phyloP scores from a whole-genome alignment of 371 early-diverging fungal species.

The Actinomortierella wolfii region DNA sequence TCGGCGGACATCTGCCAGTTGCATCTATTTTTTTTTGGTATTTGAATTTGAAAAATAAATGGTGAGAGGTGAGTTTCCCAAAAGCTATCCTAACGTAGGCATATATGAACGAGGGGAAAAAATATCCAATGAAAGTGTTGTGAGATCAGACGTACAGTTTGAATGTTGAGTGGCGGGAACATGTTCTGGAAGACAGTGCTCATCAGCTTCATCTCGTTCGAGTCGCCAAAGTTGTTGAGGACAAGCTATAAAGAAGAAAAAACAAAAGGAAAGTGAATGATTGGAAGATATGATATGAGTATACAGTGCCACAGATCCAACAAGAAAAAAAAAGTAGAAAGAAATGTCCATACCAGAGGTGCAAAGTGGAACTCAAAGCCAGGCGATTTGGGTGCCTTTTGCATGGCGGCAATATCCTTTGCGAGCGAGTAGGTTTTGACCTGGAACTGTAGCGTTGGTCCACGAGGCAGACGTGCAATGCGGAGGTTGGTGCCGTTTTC shows the following conservation, averaged over 20 bases:
- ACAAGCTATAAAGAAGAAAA: slow-evolving; percentile 60
- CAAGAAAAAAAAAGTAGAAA: too few species aligned
- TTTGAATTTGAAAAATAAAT: neutral
- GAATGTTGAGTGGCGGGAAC: slow-evolving; percentile 94
- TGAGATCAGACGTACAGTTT: slow-evolving; percentile 57
- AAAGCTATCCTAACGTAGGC: too few species aligned
- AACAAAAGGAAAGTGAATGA: neutral
- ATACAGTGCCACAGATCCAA: neutral
- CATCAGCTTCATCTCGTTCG: slow-evolving; percentile 88
- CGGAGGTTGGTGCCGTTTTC: slow-evolving; percentile 85
- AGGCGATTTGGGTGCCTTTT: slow-evolving; percentile 81
- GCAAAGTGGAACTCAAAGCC: slow-evolving; percentile 77
- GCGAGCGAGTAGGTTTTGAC: slow-evolving; percentile 83
- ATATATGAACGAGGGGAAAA: too few species aligned
- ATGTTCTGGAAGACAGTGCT: slow-evolving; percentile 94
- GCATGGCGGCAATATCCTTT: slow-evolving; percentile 81
- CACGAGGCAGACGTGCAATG: slow-evolving; percentile 87
- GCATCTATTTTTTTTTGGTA: slow-evolving; percentile 60
- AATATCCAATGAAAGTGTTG: too few species aligned
- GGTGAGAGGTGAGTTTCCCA: neutral
- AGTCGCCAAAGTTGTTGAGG: slow-evolving; percentile 89
- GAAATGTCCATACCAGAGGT: slow-evolving; percentile 61
- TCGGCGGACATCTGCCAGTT: slow-evolving; percentile 85
- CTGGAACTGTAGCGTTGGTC: slow-evolving; percentile 94
- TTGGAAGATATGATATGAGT: neutral